Evolutionary conservation across 2,329 filamentous ascomycete genomes (phyloP), one percentile per base, ranked within the genome.

Genomic region (Trichoderma sp.): DNA sequence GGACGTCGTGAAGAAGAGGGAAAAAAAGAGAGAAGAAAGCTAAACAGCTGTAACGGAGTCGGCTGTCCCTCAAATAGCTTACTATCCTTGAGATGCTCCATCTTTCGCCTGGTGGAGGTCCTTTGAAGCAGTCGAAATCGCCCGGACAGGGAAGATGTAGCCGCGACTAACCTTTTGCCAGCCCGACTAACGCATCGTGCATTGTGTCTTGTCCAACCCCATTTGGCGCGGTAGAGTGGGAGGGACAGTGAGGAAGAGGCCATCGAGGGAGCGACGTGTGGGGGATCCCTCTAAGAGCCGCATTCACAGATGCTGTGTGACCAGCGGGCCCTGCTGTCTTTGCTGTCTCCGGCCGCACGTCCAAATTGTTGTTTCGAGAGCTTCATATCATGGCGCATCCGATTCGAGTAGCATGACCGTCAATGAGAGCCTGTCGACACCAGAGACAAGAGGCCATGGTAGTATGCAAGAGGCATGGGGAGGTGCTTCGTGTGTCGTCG

Each of bases 241-340:
- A 26, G 17, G n/a, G 9, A 39, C 41, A 17, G 26, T 43, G 57
- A 28, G 26, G n/a, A 26, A 19, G 34, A 39, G 10, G 34, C 34
- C 28, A 19, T 45, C 28, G 59, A 54, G n/a, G 47, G 39, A 34
- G 26, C 24, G 59, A 24, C n/a, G n/a, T 54, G 48, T 34, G 48
- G 47, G 47, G 21, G 48, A 45, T 54, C 34, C 41, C 39, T 17
- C 45, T 39, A 64, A 54, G 60, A 66, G 65, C 65, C 65, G 65
- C 65, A 66, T 51, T 45, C 45, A 34, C 52, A 55, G 54, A 64
- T 58, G 47, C 14, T 50, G 44, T 66, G 65, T 64, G 65, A 64
- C 55, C 30, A 50, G 9, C n/a, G 28, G 45, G 44, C 41, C 52
- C 54, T 64, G 60, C 28, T 66, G 54, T 41, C 41, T 41, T 54